Evolutionary conservation across 371 early-diverging fungal genomes (phyloP), one percentile per base, ranked within the genome.

Genomic region (Pancytospora epiphaga): DNA sequence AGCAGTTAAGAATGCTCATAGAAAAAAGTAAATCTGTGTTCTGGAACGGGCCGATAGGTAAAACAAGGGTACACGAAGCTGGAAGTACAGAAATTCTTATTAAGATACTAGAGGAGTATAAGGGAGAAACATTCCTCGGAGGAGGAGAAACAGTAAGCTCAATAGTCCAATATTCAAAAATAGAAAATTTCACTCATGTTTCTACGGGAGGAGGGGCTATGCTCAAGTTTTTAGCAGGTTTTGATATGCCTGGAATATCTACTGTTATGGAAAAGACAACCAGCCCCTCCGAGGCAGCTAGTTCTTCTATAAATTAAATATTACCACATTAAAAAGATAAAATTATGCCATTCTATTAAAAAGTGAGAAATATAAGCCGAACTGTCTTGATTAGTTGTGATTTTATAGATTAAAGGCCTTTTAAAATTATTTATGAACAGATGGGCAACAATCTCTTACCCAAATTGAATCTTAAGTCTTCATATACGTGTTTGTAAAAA

Each of bases 121-220:
- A 88, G 52, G 84, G 82, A 36, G 83, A 86, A 61, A 87, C 88
- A 64, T 85, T 88, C 69, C 9, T 25, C 9, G 92, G 91, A 72
- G 97, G 97, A 69, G 97, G 97, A 80, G 97, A 96, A 82, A 94
- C 97, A 56, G 93, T 94, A 64, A 91, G 94, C 47, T 94, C 93
- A 80, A 93, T 89, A 63, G 87, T 91, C 66, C 87, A 92, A 78
- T 89, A 87, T 85, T 9, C 56, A 25, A 29, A 57, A 9, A 81
- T 82, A 63, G 83, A 86, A 68, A 87, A 89, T 79, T 88, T 94
- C 80, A 86, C 87, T 69, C 94, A 94, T 82, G 90, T 96, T 70
- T 88, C 88, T 62, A 96, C 97, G 66, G 97, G 97, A 76, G 97
- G 97, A 66, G 97, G 97, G 84, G 94, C 95, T 40, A 86, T 87